Evolutionary conservation across 1,139 yeast species (phyloP), one percentile per base, ranked within the genome.

Genomic region (Hyphopichia fennica): DNA sequence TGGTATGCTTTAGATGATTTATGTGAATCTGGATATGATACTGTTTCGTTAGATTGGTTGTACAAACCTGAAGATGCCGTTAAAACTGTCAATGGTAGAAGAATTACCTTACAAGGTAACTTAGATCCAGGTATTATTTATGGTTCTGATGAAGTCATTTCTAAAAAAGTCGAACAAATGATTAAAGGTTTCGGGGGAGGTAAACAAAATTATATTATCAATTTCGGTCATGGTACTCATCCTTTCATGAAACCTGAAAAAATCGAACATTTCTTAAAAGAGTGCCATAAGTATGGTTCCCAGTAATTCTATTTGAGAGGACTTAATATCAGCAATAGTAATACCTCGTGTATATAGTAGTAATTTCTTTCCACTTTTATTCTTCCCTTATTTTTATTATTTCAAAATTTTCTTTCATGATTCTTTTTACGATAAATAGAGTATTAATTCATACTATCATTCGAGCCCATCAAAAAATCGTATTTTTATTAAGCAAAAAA

Each of bases 181-280:
- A 84, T 93, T 49, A 65, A 75, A 48, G 96, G 93, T 7, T 93
- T 93, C 58, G 95, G 95, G 15, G 95, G 95, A 37, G 97, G 97
- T 22, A 90, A 89, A 62, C 83, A 87, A 59, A 80, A 84, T 58
- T 93, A 93, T 66, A 91, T 93, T 50, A 84, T 91, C 52, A 93
- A 93, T 68, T 86, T 93, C 61, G 99, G 99, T 38, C 99, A 93
- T 58, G 99, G 99, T 23, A 93, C 98, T 27, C 97, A 90, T 62
- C 98, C 98, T 19, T 88, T 87, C 65, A 88, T 93, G 96, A 86
- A 88, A 51, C 96, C 98, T 9, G 96, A 87, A 50, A 86, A 85
- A 62, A 78, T 93, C 45, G 84, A 79, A 45, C 87, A 81, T 66
- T 93, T 93, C 69, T 72, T 93, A 59, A 72, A 87, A 62, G 97